Evolutionary conservation across 2,329 filamentous ascomycete species (phyloP).

Genomic region (Chrysoporthe deuterocubensis): DNA sequence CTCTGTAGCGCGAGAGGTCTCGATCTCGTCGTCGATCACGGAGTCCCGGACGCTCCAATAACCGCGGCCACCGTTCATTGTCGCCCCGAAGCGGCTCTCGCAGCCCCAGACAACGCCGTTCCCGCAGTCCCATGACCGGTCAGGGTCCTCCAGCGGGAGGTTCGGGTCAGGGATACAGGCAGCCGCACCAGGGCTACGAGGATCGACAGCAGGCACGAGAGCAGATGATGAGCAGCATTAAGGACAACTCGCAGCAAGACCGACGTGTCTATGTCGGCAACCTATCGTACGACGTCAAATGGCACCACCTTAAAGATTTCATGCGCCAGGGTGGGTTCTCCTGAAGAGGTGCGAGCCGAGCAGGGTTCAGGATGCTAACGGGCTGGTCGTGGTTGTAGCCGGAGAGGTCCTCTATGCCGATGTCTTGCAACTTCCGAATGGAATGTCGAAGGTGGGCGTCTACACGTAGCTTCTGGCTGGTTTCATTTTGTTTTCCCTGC

Average conservation of each 20-base stretch:
- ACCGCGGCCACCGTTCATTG: slow-evolving; percentile 73
- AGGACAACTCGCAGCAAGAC: slow-evolving; percentile 96
- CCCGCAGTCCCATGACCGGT: slow-evolving; percentile 85
- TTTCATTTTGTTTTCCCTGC: slow-evolving; percentile 70
- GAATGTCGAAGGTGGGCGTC: slow-evolving; percentile 99
- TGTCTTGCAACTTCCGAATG: slow-evolving; percentile 98
- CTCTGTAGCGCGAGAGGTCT: slow-evolving; percentile 76
- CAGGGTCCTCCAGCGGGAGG: slow-evolving; percentile 71
- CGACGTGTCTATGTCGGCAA: slow-evolving; percentile 99
- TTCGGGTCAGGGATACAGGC: slow-evolving; percentile 68
- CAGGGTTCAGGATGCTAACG: slow-evolving; percentile 43
- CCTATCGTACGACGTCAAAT: slow-evolving; percentile 99
- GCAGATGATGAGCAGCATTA: slow-evolving; percentile 93
- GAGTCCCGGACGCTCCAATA: slow-evolving; percentile 73
- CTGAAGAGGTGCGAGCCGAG: slow-evolving; percentile 17
- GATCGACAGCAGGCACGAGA: slow-evolving; percentile 84
- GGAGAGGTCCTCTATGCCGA: slow-evolving; percentile 99
- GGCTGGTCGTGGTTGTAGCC: slow-evolving; percentile 60
- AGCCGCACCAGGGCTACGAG: slow-evolving; percentile 78
- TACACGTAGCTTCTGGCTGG: slow-evolving; percentile 87
- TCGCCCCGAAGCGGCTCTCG: slow-evolving; percentile 30
- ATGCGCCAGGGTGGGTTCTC: slow-evolving; percentile 91
- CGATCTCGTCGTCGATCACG: slow-evolving; percentile 83
- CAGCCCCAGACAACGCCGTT: slow-evolving; percentile 70
- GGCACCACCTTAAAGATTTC: slow-evolving; percentile 99